Evolutionary conservation across 352 stramenopile species (phyloP), one percentile per base, ranked within the genome.

Genomic region (Phytophthora constricta): DNA sequence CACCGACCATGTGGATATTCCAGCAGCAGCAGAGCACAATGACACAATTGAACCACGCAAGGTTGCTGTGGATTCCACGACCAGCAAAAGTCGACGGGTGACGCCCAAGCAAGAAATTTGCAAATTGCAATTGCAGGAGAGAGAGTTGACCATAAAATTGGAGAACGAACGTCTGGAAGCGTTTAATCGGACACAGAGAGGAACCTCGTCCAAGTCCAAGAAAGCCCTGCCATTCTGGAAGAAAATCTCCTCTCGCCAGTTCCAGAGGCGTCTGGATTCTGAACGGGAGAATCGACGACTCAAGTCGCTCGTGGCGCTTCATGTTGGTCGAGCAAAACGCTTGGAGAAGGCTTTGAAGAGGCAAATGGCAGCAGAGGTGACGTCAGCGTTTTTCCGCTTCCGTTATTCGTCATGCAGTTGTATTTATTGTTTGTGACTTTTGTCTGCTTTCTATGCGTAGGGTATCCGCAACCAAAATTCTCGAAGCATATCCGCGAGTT

Each of bases 171-270:
- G 58, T 9, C 65, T 68, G 1, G 22, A 72, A 9, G 46, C 58
- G 20, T 64, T 61, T 27, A 27, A 45, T 19, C 58, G 50, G 13
- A 62, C 47, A 20, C 50, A 16, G 23, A 8, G 5, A 26, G 22
- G 13, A 22, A 37, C 31, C 7, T 37, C 20, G 20, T 16, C 26
- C 5, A 62, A 53, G 22, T 50, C 58, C 23, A 22, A 19, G 3
- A 63, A 48, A 22, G 50, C 65, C 37, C 25, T 73, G 52, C 59
- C 58, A 4, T 73, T 73, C 33, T 73, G 65, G 65, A 68, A 65
- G 52, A 64, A 56, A 26, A 68, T 68, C 11, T 58, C 65, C 10
- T 68, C 58, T 0, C 51, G 65, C 16, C 65, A 73, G 25, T 43
- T 61, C 13, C 65, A 69, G 19, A 56, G 11, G 37, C 65, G 52